phyloP scores from a whole-genome alignment of 768 basidiomycete species.

The Arthromyces matolae region DNA sequence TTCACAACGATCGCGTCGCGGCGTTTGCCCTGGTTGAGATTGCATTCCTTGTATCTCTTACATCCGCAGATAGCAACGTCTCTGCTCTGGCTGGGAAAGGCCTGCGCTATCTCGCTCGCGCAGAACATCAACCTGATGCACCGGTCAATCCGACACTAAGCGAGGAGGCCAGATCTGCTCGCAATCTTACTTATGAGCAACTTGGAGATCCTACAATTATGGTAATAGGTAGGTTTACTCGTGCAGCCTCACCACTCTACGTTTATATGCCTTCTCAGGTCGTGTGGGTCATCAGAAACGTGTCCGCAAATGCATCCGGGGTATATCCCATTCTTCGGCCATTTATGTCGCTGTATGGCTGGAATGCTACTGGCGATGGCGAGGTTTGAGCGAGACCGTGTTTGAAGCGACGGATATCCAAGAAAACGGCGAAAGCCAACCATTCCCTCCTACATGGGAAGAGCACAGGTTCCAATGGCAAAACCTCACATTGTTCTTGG shows the following conservation, averaged over 20 bases:
- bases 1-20: slow-evolving; percentile 48
- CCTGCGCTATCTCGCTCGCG: slow-evolving; percentile 63
- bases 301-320: slow-evolving; percentile 64
- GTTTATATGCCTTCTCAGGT: slow-evolving; percentile 36
- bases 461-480: slow-evolving; percentile 82
- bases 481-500: slow-evolving; percentile 75
- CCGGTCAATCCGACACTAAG: slow-evolving; percentile 46
- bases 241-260: slow-evolving; percentile 1
- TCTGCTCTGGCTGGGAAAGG: slow-evolving; percentile 67
- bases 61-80: slow-evolving; percentile 63
- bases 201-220: slow-evolving; percentile 72
- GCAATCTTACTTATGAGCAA: slow-evolving; percentile 74
- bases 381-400: slow-evolving; percentile 55
- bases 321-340: slow-evolving; percentile 58
- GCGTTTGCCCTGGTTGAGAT: slow-evolving; percentile 71
- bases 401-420: slow-evolving; percentile 36
- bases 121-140: slow-evolving; percentile 59
- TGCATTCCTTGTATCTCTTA: slow-evolving; percentile 65
- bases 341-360: slow-evolving; percentile 80
- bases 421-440: slow-evolving; percentile 24
- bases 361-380: slow-evolving; percentile 79
- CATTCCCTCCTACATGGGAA: slow-evolving; percentile 30
- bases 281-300: slow-evolving; percentile 80
- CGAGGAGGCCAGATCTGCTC: slow-evolving; percentile 62
- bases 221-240: slow-evolving; percentile 55